Conservation (phyloP, 371 early-diverging fungal species). For the Neoconidiobolus thromboides region DNA sequence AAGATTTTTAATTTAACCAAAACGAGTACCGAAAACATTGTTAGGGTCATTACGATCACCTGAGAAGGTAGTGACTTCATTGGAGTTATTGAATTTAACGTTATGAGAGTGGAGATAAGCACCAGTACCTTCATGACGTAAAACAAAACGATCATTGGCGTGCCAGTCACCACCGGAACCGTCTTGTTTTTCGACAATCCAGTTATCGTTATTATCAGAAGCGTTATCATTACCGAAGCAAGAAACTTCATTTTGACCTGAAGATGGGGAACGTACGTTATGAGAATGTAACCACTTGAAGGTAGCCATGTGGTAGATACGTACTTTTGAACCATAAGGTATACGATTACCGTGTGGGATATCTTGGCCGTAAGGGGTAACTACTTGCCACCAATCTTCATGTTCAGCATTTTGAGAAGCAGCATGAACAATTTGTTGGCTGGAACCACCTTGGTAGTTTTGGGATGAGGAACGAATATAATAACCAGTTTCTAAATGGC, state of each 20-base stretch:
- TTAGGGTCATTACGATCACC: constrained; percentile 5
- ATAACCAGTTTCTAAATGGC: constrained; percentile 1
- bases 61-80: constrained; percentile 3
- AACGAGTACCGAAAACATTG: constrained; percentile 7
- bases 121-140: constrained; percentile 5
- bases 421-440: constrained; percentile 6
- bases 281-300: constrained; percentile 6
- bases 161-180: constrained; percentile 4
- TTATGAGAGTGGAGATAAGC: constrained; percentile 7
- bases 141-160: constrained; percentile 5
- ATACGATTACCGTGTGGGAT: neutral
- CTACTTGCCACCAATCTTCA: constrained; percentile 8
- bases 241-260: constrained; percentile 5
- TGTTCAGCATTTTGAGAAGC: constrained; percentile 3
- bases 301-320: constrained; percentile 7
- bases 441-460: constrained; percentile 5
- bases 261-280: constrained; percentile 1
- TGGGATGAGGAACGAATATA: constrained; percentile 1
- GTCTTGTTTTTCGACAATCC: constrained; percentile 6
- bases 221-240: constrained; percentile 2
- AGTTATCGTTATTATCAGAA: constrained; percentile 5
- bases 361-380: neutral
- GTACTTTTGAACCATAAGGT: constrained; percentile 1
- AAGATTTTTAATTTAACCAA: constrained; percentile 3
- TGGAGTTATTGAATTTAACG: neutral